A percentile compares a stretch with the other conserved stretches of the same genome.
phyloP scores from a whole-genome alignment of 2,329 filamentous ascomycete species.

The Phialocephala subalpina region DNA sequence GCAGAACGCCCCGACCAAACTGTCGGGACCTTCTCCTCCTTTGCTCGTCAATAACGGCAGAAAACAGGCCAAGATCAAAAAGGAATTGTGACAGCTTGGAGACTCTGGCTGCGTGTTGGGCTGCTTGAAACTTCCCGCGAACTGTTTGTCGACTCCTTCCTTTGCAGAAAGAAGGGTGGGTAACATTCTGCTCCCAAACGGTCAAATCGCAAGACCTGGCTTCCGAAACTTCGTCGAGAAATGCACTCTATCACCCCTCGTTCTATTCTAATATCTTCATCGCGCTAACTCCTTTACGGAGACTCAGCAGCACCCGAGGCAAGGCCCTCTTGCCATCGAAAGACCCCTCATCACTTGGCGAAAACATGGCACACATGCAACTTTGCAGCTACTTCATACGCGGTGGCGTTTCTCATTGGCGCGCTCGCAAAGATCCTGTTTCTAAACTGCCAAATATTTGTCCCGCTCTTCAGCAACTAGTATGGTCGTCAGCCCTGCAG shows the following conservation, averaged over 20 bases:
- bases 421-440: too few species aligned
- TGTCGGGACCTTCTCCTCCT: constrained; percentile 5
- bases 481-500: too few species aligned
- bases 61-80: not conserved
- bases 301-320: not conserved
- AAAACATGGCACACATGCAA: not conserved
- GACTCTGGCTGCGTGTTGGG: not conserved
- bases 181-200: not conserved
- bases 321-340: not conserved
- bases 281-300: not conserved
- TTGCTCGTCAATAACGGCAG: not conserved
- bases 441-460: too few species aligned
- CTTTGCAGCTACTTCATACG: too few species aligned
- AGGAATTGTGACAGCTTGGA: not conserved
- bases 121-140: not conserved
- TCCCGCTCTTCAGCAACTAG: too few species aligned
- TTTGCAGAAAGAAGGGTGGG: not conserved
- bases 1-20: not conserved
- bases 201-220: not conserved
- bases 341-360: not conserved
- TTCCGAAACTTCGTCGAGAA: not conserved
- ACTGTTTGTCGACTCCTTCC: not conserved
- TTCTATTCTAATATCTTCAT: not conserved
- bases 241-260: not conserved
- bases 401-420: too few species aligned